Evolutionary conservation across 2,329 filamentous ascomycete genomes (phyloP), one percentile per base, ranked within the genome.

Genomic region (Aspergillus sp.): DNA sequence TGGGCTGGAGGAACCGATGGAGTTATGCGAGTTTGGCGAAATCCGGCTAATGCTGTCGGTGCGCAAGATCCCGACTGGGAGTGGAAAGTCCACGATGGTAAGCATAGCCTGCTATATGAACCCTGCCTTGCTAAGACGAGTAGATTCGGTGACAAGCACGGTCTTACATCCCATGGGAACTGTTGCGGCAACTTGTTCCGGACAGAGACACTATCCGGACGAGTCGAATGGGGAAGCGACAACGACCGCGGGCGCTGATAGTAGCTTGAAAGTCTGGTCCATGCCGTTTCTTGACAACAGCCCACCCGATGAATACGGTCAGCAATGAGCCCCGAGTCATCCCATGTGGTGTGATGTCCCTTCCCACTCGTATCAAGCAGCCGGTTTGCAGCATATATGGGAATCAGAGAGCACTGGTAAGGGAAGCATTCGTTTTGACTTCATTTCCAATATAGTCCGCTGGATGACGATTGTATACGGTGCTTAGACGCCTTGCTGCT

Each of bases 1-100:
- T 78, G 74, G 74, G 66, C 62, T 28, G 76, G 76, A 7, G 74
- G 74, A 0, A 64, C 53, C 1, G 75, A 80, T 57, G 75, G 76
- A 0, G 45, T 44, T 12, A 59, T 74, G 34, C 59, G 70, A 36
- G 56, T 65, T 33, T 75, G 72, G 72, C 57, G 52, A 26, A 57
- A 67, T 36, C 60, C 68, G 1, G 54, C 61, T n/a, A 43, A 49
- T 24, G 45, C 43, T 13, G 59, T 58, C 34, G 69, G 64, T 7
- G 51, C 55, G 3, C 50, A 66, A 22, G 42, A 53, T 13, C 62
- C 70, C 2, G 58, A 62, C 38, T 62, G 53, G 43, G 59, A 61
- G 37, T 60, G 60, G 42, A 50, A 61, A 22, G 51, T 65, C 4
- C 68, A 72, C 47, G 51, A 65, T 40, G 65, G 65, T 67, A 40